Percentiles rank a stretch among this genome's conserved stretches.
These are phyloP conservation scores for Amylostereum chailletii DNA, from an alignment of 1,284 basidiomycete genomes.

Conservation along the genomic window DNA sequence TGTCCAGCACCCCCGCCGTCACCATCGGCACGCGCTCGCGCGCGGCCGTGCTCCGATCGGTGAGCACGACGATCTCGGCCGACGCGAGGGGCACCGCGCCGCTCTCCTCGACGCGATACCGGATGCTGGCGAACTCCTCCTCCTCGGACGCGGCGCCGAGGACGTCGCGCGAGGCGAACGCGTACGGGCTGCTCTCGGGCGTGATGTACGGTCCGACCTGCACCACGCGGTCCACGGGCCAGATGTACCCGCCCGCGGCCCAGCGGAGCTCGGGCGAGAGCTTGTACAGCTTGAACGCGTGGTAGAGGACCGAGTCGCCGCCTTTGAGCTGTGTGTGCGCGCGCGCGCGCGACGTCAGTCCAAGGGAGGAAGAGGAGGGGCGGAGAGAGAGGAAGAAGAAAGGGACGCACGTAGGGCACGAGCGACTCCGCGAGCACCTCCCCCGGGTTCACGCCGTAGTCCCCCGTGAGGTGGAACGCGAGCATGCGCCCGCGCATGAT, in stretches of 20 bases:
- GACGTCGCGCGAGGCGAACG: slow-evolving; percentile 20
- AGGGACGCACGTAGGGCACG: slow-evolving; percentile 52
- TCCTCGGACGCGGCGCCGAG: slow-evolving; percentile 24
- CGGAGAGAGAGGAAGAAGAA: not conserved
- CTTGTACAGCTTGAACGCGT: slow-evolving; percentile 68
- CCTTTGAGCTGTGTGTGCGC: slow-evolving; percentile 55
- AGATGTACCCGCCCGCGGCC: slow-evolving; percentile 73
- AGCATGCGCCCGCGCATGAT: slow-evolving; percentile 58
- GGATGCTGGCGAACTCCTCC: slow-evolving; percentile 38
- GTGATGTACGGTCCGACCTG: slow-evolving; percentile 44
- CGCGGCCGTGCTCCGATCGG: slow-evolving; percentile 38
- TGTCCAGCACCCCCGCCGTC: slow-evolving; percentile 55
- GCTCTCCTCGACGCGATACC: slow-evolving; percentile 51
- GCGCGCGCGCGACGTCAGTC: not conserved
- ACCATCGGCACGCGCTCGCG: slow-evolving; percentile 67
- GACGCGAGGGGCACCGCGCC: slow-evolving; percentile 57
- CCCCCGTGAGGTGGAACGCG: slow-evolving; percentile 60
- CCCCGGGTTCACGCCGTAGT: slow-evolving; percentile 68
- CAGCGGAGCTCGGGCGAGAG: slow-evolving; percentile 66
- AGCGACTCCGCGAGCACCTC: slow-evolving; percentile 61
- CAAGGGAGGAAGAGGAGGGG: not conserved
- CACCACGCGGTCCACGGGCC: slow-evolving; percentile 64
- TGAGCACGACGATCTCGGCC: slow-evolving; percentile 53
- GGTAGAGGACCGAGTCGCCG: slow-evolving; percentile 65
- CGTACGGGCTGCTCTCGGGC: slow-evolving; percentile 24